Evolutionary conservation across 176 grass and related monocot genomes (phyloP), one percentile per base, ranked within the genome.

Genomic region (Bromus sterilis): DNA sequence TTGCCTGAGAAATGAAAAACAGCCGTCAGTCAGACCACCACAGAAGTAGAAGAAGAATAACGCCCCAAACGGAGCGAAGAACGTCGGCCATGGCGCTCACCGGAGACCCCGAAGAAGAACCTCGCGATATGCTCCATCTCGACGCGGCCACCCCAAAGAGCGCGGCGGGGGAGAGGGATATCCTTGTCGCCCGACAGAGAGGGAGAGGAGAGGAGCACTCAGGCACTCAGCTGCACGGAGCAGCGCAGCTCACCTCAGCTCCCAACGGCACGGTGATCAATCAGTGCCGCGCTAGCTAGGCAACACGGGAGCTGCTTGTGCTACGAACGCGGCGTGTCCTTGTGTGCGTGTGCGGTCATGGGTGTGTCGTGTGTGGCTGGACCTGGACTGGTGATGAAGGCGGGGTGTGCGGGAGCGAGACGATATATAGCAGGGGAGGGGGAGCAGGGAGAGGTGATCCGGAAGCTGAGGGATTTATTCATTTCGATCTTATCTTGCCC

Each of bases 91-190:
- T 78, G 78, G 35, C 5, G 37, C 88, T 75, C 32, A 94, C 92
- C 92, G 3, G 82, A 89, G 67, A 91, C 87, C 20, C 92, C 92
- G 68, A 94, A 94, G 69, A 94, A 87, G 58, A 94, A 87, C 85
- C 83, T 91, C 39, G 73, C 89, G 48, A 94, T 58, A 36, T 94
- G 88, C 83, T 90, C 89, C 92, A 94, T 94, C 42, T 78, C 66
- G 43, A 6, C 4, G 24, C 4, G 1, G 8, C 36, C 16, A 0
- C 0, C 18, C 49, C 18, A 21, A 21, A 53, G 49, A 53, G 9
- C 49, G 0, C 49, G 49, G 49, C 0, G 49, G 49, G 12, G 18
- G 48, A 48, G 10, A 35, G n/a, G 57, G n/a, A 9, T 53, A 53
- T 53, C 76, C 56, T 83, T 48, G 49, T 8, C 32, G n/a, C 29